phyloP scores from a whole-genome alignment of 176 grass and related monocot species.

The Areca catechu region DNA sequence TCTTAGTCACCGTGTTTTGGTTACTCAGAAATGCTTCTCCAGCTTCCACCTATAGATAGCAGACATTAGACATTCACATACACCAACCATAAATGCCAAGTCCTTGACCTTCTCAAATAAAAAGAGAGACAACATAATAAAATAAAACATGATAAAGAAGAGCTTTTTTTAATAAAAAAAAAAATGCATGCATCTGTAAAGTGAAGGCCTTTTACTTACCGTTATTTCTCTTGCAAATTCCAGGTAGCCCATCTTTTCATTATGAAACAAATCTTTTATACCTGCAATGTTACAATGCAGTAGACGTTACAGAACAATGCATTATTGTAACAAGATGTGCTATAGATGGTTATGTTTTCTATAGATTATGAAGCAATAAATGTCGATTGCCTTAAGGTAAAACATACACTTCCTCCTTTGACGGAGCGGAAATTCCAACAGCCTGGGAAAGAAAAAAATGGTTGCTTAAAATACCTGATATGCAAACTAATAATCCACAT shows the following conservation, averaged over 20 bases:
- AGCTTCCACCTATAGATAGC: conserved; percentile 52
- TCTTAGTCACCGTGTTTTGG: conserved; percentile 41
- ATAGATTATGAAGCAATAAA: conserved; percentile 7
- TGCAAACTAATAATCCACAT: too few relatives aligned
- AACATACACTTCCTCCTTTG: conserved; percentile 79
- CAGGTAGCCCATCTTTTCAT: conserved; percentile 62
- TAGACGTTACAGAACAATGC: not conserved
- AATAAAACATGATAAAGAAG: conserved; percentile 1
- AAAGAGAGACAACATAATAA: conserved; percentile 1
- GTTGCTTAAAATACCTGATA: too few relatives aligned
- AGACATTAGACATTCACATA: conserved; percentile 24
- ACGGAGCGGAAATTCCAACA: conserved; percentile 56
- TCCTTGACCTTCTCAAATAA: not conserved
- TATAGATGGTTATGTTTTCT: not conserved
- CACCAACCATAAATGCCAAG: conserved; percentile 1
- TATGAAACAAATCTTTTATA: conserved; percentile 48
- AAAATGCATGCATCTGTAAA: conserved; percentile 11
- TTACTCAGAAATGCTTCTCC: conserved; percentile 47
- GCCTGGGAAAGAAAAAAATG: conserved; percentile 30
- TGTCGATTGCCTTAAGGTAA: conserved; percentile 20
- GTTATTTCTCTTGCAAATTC: conserved; percentile 71
- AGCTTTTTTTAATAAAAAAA: conserved; percentile 3
- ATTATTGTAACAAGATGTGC: not conserved
- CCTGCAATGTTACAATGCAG: conserved; percentile 37
- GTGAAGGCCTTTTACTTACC: conserved; percentile 27